Evolutionary conservation across 2,329 filamentous ascomycete genomes (phyloP), one percentile per base, ranked within the genome.

Genomic region (Mycogone perniciosa): DNA sequence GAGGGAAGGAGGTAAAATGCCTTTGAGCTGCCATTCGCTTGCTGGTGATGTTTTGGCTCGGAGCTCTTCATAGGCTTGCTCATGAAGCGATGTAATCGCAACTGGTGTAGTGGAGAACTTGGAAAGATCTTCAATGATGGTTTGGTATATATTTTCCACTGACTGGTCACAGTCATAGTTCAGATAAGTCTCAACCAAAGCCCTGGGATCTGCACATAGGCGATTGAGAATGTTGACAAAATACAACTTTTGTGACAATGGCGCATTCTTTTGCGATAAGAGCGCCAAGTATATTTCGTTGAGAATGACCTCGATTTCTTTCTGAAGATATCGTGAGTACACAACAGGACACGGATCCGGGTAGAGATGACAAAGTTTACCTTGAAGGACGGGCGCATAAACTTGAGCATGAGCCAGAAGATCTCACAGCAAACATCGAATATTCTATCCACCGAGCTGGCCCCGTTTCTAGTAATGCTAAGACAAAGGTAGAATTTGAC

Each of bases 91-190:
- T 2, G 84, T 89, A 37, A 96, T 82, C 7, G 82, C 67, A 4
- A 96, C 84, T 1, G 91, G 85, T 7, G 84, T 79, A 48, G 87
- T 93, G 2, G 90, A 88, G 60, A 96, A 87, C 60, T 86, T 86
- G 31, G 92, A 93, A 13, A 99, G 74, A 67, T 97, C 90, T 66
- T 99, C 95, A 45, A 99, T 91, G 48, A 97, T 85, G 20, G 81
- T 86, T 69, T 99, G 93, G 67, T 95, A 99, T 68, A 97, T 93
- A 68, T 99, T 99, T 70, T 97, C 92, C 53, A 97, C 81, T 38
- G 89, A 90, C 54, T 92, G 81, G 63, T 97, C 95, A 70, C 93
- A 99, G 66, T 99, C 93, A 64, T 99, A 99, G 68, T 99, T 99
- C 56, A 99, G 80, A 68, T 99, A 99, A 10, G 91, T 86, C 68